Evolutionary conservation across 2,329 filamentous ascomycete genomes (phyloP), one percentile per base, ranked within the genome.

Genomic region (Incumbomyces delicatus): DNA sequence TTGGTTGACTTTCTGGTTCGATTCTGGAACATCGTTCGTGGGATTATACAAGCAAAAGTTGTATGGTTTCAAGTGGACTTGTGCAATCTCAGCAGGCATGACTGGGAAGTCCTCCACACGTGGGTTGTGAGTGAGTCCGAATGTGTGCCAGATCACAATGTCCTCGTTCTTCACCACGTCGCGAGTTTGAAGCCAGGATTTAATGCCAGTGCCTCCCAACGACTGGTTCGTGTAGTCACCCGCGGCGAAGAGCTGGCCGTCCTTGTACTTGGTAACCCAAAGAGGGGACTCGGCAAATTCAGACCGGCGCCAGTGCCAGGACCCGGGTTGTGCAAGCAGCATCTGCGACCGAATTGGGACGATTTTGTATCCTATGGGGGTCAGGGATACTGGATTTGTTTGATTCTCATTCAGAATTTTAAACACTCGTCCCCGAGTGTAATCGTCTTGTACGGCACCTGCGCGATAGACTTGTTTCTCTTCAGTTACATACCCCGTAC

Each of bases 211-310:
- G 46, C 69, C 68, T 13, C 36, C 20, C 8, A 62, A 61, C 36
- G 59, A 62, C 57, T 75, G 73, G 46, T 73, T 61, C 6, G 73
- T 76, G 51, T 69, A 76, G n/a, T 67, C 60, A 0, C 74, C 74
- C 0, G 65, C 73, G 0, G 74, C 71, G 52, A 66, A 77, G 17
- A 75, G 57, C 57, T 77, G 73, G 49, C 71, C 63, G 36, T 77
- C 74, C 8, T 61, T 61, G 56, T 76, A 73, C 53, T 69, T 70
- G 2, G 73, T 76, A 1, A 76, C 71, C 71, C 73, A 77, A 27
- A 77, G 65, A 18, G 74, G 71, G 47, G 75, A 70, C n/a, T 70
- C 66, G 0, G 71, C 70, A 54, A 77, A 77, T 4, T 64, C 61
- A 1, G 74, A 73, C 2, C 74, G 67, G 51, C 69, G 62, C 1